Evolutionary conservation across 257 asterid species (phyloP).

Genomic region (Verbena officinalis): DNA sequence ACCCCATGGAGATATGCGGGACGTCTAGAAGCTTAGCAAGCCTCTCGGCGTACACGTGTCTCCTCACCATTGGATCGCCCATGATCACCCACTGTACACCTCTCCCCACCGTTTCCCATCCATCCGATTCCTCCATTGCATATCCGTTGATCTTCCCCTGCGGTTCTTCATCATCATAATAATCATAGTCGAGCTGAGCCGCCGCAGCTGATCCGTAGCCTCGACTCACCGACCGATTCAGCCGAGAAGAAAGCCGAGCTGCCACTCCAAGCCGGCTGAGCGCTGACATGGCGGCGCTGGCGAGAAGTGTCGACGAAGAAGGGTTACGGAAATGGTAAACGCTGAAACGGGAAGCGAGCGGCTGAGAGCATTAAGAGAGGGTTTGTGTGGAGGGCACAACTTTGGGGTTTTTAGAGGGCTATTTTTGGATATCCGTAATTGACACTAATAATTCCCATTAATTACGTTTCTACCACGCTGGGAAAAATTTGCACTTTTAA

Average conservation of each 20-base stretch:
- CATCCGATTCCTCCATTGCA: conserved; percentile 54
- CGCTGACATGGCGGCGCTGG: conserved; percentile 56
- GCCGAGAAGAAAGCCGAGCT: conserved; percentile 38
- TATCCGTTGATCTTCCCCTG: conserved; percentile 17
- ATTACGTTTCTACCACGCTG: conserved; percentile 34
- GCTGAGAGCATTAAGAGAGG: conserved; percentile 24
- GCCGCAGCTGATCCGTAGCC: conserved; percentile 74
- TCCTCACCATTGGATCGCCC: conserved; percentile 76
- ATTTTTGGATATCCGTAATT: neutral
- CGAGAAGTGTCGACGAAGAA: neutral
- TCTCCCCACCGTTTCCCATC: conserved; percentile 55
- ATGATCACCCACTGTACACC: conserved; percentile 95
- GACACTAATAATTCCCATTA: neutral
- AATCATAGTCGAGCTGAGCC: conserved; percentile 61
- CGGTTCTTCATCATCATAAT: conserved; percentile 36
- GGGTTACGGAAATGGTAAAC: conserved; percentile 25
- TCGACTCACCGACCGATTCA: conserved; percentile 30
- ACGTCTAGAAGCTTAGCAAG: conserved; percentile 77
- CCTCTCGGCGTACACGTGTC: conserved; percentile 80
- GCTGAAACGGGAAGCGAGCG: conserved; percentile 13
- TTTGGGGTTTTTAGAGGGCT: conserved; percentile 36
- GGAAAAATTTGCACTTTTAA: conserved; percentile 1
- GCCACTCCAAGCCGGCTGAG: conserved; percentile 57
- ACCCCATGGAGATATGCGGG: conserved; percentile 90
- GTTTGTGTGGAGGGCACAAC: conserved; percentile 17